These are phyloP conservation scores for Nothophoma quercina DNA, from an alignment of 2,329 filamentous ascomycete species.

Conservation along the genomic window DNA sequence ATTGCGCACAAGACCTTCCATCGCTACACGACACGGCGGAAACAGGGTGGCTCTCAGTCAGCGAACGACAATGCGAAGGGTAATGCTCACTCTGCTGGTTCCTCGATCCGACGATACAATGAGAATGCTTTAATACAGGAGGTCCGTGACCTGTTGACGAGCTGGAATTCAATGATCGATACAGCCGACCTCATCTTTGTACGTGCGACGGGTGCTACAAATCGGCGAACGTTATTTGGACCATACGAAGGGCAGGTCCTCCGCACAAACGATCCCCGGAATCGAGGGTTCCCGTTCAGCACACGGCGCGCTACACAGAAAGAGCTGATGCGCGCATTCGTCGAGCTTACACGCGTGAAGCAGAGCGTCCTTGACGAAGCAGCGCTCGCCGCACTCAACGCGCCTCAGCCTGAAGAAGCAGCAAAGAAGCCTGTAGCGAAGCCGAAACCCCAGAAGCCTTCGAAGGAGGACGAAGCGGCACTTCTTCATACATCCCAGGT, in stretches of 20 bases:
- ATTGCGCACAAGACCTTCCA: conserved; percentile 98
- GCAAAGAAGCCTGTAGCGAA: conserved; percentile 46
- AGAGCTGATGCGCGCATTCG: conserved; percentile 92
- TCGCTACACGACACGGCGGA: conserved; percentile 92
- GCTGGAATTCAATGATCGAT: conserved; percentile 89
- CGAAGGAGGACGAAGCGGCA: conserved; percentile 85
- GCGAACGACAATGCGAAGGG: conserved; percentile 95
- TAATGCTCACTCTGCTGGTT: conserved; percentile 90
- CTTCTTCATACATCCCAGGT: conserved; percentile 87
- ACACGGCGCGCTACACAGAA: conserved; percentile 91
- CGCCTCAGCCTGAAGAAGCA: conserved; percentile 52
- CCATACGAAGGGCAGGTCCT: conserved; percentile 90
- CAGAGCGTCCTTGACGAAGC: conserved; percentile 77
- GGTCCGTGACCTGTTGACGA: conserved; percentile 77
- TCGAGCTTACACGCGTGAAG: conserved; percentile 91
- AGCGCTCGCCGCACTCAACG: conserved; percentile 60
- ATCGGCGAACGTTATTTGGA: conserved; percentile 85
- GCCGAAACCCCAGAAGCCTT: conserved; percentile 66
- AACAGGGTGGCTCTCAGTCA: conserved; percentile 94
- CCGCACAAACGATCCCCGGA: conserved; percentile 76
- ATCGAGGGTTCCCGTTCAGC: conserved; percentile 91
- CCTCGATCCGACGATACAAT: conserved; percentile 89
- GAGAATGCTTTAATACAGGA: conserved; percentile 91
- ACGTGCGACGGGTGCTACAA: conserved; percentile 85
- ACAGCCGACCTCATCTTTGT: conserved; percentile 86